phyloP scores from a whole-genome alignment of 2,329 filamentous ascomycete species.

The Sclerotinia subarctica region DNA sequence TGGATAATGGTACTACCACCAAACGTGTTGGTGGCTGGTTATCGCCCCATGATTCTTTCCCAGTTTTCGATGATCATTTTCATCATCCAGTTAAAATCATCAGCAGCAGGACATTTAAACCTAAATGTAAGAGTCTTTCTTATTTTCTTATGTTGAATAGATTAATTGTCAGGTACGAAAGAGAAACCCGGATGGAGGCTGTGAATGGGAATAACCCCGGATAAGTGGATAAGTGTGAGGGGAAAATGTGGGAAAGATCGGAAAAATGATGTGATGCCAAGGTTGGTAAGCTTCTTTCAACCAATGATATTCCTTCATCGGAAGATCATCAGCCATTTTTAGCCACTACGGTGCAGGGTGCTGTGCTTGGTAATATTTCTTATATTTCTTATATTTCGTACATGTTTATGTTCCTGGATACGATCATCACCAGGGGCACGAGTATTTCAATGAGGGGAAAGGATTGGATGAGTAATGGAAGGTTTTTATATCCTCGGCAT shows the following conservation, averaged over 20 bases:
- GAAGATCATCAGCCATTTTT: conserved; percentile 51
- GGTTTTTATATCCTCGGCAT: background rate
- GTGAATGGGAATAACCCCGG: background rate
- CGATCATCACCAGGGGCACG: conserved; percentile 4
- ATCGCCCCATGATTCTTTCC: background rate
- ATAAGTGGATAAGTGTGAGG: background rate
- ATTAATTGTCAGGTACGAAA: conserved; percentile 6
- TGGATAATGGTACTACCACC: background rate
- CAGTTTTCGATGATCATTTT: background rate
- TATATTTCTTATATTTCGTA: too few species aligned
- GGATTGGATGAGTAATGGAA: background rate
- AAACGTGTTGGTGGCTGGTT: conserved; percentile 14
- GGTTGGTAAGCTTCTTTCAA: conserved; percentile 5
- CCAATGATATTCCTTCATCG: conserved; percentile 44
- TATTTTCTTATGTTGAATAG: background rate
- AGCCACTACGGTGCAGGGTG: conserved; percentile 41
- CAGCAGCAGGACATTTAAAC: background rate
- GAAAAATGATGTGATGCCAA: conserved; percentile 18
- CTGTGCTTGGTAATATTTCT: conserved; percentile 36
- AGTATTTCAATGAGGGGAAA: background rate
- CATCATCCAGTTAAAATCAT: conserved; percentile 4
- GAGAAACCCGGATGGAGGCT: background rate
- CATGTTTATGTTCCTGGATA: background rate
- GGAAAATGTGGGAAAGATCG: conserved; percentile 6
- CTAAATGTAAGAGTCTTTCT: background rate